Base-by-base conservation (phyloP, 345 rosid species). In the Rubroshorea leprosula region DNA sequence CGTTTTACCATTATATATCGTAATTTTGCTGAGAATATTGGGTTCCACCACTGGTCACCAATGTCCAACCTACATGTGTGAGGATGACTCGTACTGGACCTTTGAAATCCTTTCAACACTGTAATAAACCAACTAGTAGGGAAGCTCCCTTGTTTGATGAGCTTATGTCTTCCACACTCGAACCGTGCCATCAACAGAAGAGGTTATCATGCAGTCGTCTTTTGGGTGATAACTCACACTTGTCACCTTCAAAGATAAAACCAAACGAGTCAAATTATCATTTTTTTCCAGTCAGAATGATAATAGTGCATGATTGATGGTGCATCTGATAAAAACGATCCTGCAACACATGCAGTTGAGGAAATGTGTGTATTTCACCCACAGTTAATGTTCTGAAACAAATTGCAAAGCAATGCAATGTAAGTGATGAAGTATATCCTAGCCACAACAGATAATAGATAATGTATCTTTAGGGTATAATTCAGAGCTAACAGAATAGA, bases 171-270 rank as follows among this genome's bases (percentile, higher is more conserved):
- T 88, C 98, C 98, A 89, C 53, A 92, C 90, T 26, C 83, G 74
- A 60, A 92, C 80, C 6, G 86, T 82, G 75, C 95, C 80, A 73
- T 92, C 98, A 21, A 88, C 98, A 0, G 98, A 92, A 44, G 95
- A 82, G 31, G 86, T 86, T 57, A 89, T 63, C 96, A 92, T 82
- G 62, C 86, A 81, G 46, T 77, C 68, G 22, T 88, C 96, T 56
- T 78, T 86, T 8, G 96, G 96, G 58, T 88, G 98, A 75, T 91
- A 88, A 65, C 96, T 92, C 68, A 92, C 93, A 38, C 96, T 92
- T 44, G 95, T 89, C 35, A 92, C 92, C 98, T 91, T 77, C 59
- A 62, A 54, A 26, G 56, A n/a, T 45, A 55, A 62, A 50, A 39
- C 8, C 26, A n/a, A 19, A 21, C 23, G 22, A 11, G 11, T 59